Evolutionary conservation across 352 stramenopile species (phyloP), one percentile per base, ranked within the genome.

Genomic region (Aphanomyces euteiches): DNA sequence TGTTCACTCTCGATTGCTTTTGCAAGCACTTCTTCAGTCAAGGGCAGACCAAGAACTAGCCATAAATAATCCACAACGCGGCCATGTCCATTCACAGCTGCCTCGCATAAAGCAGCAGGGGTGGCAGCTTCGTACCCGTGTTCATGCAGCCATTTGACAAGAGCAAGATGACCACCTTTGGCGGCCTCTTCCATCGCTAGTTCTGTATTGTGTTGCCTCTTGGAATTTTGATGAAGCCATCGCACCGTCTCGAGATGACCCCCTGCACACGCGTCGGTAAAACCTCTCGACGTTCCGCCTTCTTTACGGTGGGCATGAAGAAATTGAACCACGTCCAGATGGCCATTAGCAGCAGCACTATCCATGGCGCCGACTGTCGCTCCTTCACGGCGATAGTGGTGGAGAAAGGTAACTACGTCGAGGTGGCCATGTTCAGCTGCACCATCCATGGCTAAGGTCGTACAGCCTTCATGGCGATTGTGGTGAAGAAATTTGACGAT

Each of bases 391-490:
- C 65, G 72, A n/a, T 78, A 43, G 36, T 7, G 47, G 59, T 77
- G 70, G 36, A 78, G 47, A 36, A 76, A 78, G n/a, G 59, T 38
- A 36, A 78, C 38, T 5, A 78, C 72, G 34, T 75, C 60, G 17
- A 77, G 70, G 50, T 77, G 54, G 17, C 74, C 74, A 40, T 75
- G 71, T 19, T 58, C 63, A n/a, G 66, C 71, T 4, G 74, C 74
- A 36, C 72, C 68, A 54, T 78, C 74, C 72, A 78, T 76, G 34
- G 72, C 71, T 41, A 61, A 41, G n/a, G 56, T 73, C 39, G 71
- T 78, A 34, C 73, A 78, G 13, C 54, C 72, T 58, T 78, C 72
- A 3, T 1, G 47, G 15, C 71, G 71, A n/a, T 78, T 36, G 3
- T n/a, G 17, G 36, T 70, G 64, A 7, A 70, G 64, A 34, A 66